Base-by-base conservation (phyloP, 164 flowering plant genomes). In the Echeveria elegans region DNA sequence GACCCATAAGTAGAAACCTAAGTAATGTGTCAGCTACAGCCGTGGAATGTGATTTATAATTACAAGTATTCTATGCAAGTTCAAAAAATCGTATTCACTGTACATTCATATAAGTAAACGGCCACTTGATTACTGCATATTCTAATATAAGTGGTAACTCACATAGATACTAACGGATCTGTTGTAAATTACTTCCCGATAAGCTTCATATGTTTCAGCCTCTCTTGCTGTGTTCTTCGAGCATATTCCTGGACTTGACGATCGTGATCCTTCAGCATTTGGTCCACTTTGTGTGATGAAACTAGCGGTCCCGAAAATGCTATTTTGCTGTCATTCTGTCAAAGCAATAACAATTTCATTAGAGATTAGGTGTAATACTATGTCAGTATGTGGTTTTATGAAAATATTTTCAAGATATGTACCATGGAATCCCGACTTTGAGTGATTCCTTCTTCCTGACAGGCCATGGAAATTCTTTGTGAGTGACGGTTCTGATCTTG, bases 211-310 rank as follows among this genome's bases (percentile, higher is more conserved):
- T 5, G 29, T 30, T 69, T 76, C 9, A 70, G 11, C 69, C 72
- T 82, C 68, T 77, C 84, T 12, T 72, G 67, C 24, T 82, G 75
- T 38, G 83, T 53, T 72, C 80, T 71, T 64, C 90, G 78, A 68
- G 79, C 79, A 59, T 47, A 74, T 73, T 86, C 90, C 69, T 82
- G 90, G 48, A 86, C 77, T 69, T 68, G 70, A 0, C 78, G 81
- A 24, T 86, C 90, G 53, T 78, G 90, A 21, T 86, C 90, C 73
- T 77, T 82, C 5, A 86, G 86, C 77, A 83, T 76, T 70, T 79
- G 78, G 62, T 86, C 90, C 50, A 82, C 75, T 45, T 80, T 81
- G 72, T 66, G 71, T 34, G 90, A 73, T 14, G 81, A 72, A 50
- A 47, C 79, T 4, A 80, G 72, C 15, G 90, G 90, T 11, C 90